These are phyloP conservation scores for Leccinum subrobustum DNA, from an alignment of 1,284 basidiomycete species.

Conservation along the genomic window DNA sequence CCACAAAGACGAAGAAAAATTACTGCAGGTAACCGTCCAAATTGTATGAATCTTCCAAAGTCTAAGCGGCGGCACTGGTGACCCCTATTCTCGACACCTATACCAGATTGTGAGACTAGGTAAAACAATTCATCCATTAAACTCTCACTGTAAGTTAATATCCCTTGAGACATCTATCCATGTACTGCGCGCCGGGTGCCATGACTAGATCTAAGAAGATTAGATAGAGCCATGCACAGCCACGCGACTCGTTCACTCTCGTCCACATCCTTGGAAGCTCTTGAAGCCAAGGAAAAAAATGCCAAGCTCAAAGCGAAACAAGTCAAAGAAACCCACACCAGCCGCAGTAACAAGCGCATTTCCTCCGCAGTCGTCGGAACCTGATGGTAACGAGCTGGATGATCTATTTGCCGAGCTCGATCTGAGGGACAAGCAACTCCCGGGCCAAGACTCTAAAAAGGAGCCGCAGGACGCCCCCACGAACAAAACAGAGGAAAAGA, in stretches of 20 bases:
- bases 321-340: conserved; percentile 46
- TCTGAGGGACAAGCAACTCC: conserved; percentile 49
- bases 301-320: conserved; percentile 49
- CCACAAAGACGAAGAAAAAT: no score
- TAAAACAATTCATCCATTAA: no score
- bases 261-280: not conserved
- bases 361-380: conserved; percentile 19
- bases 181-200: no score
- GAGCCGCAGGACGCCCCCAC: conserved; percentile 49
- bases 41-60: not conserved
- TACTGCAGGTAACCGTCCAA: not conserved
- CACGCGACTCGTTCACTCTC: not conserved
- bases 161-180: no score
- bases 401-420: conserved; percentile 75
- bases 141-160: no score
- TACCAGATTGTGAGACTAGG: no score
- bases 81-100: no score
- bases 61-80: no score
- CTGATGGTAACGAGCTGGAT: conserved; percentile 55
- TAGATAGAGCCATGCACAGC: not conserved
- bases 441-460: conserved; percentile 45
- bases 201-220: not conserved
- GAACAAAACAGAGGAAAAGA: conserved; percentile 38
- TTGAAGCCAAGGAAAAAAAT: conserved; percentile 23
- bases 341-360: conserved; percentile 22